Evolutionary conservation across 2,329 filamentous ascomycete species (phyloP).

Genomic region (Sarocladium strictum): DNA sequence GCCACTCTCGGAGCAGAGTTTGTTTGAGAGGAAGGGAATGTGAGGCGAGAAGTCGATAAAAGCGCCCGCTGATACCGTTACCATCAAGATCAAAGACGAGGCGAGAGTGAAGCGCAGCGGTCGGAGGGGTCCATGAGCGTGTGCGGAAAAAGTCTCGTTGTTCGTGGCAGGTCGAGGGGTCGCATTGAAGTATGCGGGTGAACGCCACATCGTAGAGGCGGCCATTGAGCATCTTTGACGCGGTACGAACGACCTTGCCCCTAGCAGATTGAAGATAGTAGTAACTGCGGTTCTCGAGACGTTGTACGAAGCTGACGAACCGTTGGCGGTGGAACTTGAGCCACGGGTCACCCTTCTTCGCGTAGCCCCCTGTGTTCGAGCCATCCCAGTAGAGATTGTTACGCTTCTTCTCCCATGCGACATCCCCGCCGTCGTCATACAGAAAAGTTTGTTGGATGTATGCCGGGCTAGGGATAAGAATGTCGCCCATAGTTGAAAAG

Average conservation of each 20-base stretch:
- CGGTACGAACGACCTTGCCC: slow-evolving; percentile 14
- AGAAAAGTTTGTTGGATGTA: slow-evolving; percentile 37
- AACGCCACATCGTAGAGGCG: slow-evolving; percentile 38
- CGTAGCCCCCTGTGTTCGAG: slow-evolving; percentile 44
- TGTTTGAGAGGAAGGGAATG: slow-evolving; percentile 43
- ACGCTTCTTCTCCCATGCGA: slow-evolving; percentile 41
- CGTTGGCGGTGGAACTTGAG: slow-evolving; percentile 40
- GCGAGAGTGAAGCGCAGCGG: slow-evolving; percentile 30
- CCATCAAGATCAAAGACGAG: slow-evolving; percentile 50
- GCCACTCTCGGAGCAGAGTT: slow-evolving; percentile 50
- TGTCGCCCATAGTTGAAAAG: slow-evolving; percentile 42
- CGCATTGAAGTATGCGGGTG: slow-evolving; percentile 40
- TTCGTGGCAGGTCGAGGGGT: slow-evolving; percentile 26
- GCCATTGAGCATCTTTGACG: slow-evolving; percentile 28
- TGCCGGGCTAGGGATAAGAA: slow-evolving; percentile 45
- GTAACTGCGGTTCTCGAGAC: slow-evolving; percentile 26
- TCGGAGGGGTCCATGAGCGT: slow-evolving; percentile 25
- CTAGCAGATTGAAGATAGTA: slow-evolving; percentile 18
- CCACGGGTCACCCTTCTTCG: slow-evolving; percentile 15
- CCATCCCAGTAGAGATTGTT: slow-evolving; percentile 53
- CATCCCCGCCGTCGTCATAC: slow-evolving; percentile 35
- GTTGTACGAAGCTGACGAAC: slow-evolving; percentile 32
- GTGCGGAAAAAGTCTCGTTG: slow-evolving; percentile 25
- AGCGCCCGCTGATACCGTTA: slow-evolving; percentile 49
- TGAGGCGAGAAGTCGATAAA: slow-evolving; percentile 43